Conservation (phyloP, 371 early-diverging fungal genomes). For the Mycotypha africana region DNA sequence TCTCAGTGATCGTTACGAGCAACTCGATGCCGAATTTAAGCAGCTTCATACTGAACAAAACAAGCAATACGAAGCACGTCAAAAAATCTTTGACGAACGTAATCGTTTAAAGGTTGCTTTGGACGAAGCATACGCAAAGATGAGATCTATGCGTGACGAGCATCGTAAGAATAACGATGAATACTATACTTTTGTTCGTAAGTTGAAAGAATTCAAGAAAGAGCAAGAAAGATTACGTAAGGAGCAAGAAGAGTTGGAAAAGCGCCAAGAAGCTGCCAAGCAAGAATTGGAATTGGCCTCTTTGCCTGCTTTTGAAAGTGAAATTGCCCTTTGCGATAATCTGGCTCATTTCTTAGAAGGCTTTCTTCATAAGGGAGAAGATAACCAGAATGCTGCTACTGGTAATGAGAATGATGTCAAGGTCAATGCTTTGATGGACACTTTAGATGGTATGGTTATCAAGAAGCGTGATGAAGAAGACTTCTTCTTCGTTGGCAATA, state of each 20-base stretch:
- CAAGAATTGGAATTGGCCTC: constrained; percentile 83
- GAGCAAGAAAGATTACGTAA: constrained; percentile 62
- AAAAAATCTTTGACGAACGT: constrained; percentile 73
- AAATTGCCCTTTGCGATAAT: constrained; percentile 78
- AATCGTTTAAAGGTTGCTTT: constrained; percentile 65
- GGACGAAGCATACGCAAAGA: constrained; percentile 64
- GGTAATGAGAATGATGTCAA: constrained; percentile 13
- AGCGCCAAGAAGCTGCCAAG: constrained; percentile 57
- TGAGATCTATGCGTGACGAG: constrained; percentile 64
- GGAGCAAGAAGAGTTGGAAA: constrained; percentile 62
- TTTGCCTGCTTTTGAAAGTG: constrained; percentile 82
- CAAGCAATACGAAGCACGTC: constrained; percentile 55
- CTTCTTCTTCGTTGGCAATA: constrained; percentile 60
- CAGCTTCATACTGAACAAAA: constrained; percentile 57
- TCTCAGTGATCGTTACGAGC: constrained; percentile 62
- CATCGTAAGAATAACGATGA: constrained; percentile 74
- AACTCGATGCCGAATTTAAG: constrained; percentile 63
- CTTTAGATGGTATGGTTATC: constrained; percentile 59
- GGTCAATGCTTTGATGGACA: constrained; percentile 17
- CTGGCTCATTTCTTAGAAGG: constrained; percentile 68
- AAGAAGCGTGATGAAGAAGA: constrained; percentile 78
- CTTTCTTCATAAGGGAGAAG: constrained; percentile 29
- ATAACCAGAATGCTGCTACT: constrained; percentile 8
- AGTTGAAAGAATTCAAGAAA: constrained; percentile 64
- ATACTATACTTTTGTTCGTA: constrained; percentile 68